Base-by-base conservation (phyloP, 495 filamentous ascomycete genomes). In the Pyronema domesticum region DNA sequence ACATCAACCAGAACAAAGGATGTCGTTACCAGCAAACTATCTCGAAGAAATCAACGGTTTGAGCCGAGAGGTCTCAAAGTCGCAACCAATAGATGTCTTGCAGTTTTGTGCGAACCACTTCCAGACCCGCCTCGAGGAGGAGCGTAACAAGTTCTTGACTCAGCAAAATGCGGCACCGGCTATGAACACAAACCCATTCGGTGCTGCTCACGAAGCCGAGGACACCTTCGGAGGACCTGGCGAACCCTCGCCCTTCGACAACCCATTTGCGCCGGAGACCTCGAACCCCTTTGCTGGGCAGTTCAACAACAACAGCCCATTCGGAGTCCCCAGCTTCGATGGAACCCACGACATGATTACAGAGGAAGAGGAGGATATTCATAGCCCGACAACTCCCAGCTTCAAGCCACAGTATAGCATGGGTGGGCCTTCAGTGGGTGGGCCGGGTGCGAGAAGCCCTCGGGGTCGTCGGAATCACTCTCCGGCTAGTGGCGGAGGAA, bases 31-130 rank as follows among this genome's bases (percentile, higher is more conserved):
- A 58, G 52, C 68, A 57, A 68, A 73, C 67, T 81, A 80, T 66
- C 62, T 69, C 61, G 67, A 76, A 61, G 78, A 82, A 63, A 76
- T 81, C 67, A 69, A 75, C 52, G 64, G 70, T 55, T 74, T 82
- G 58, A 74, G 75, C 58, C 71, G 68, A 65, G 73, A 79, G 60
- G 63, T 82, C 56, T 64, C 68, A 42, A 72, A 72, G 56, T 54
- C 70, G 14, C 67, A 74, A 45, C 78, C 77, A 8, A 44, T 67
- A 56, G 80, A 82, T 69, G 67, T 79, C 66, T 72, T 81, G 58
- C 80, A 82, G 62, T 82, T 80, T 69, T 81, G 80, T 62, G 73
- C 78, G 67, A 79, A 82, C 66, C 76, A 73, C 68, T 83, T 81
- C 69, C 68, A 68, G 48, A 71, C 71, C 57, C 78, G 79, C 55